Percentiles rank a stretch among this genome's conserved stretches.
Evolutionary conservation across 306 rosid genomes (phyloP).

Genomic region (Chamaecrista fasciculata): DNA sequence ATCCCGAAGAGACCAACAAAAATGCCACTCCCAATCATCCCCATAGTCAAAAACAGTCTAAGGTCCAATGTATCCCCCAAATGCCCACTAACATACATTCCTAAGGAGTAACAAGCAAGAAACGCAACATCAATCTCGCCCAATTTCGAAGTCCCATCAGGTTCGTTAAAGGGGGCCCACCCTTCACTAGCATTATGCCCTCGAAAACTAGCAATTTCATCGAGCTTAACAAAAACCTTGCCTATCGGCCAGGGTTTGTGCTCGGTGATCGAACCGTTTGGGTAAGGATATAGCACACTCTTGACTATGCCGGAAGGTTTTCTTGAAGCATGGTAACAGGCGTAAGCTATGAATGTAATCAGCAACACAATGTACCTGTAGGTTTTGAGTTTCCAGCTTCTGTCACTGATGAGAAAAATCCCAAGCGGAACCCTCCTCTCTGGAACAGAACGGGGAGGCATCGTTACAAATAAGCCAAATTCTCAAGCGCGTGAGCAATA

Average conservation of each 20-base stretch:
- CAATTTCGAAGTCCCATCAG: constrained; percentile 56
- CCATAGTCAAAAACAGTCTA: constrained; percentile 51
- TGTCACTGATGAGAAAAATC: constrained; percentile 46
- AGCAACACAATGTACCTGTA: constrained; percentile 60
- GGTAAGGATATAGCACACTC: constrained; percentile 61
- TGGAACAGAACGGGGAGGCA: constrained; percentile 33
- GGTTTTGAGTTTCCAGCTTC: constrained; percentile 48
- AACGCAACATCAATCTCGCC: constrained; percentile 87
- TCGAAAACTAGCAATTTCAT: neutral
- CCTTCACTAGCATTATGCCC: constrained; percentile 33
- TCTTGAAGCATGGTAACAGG: constrained; percentile 77
- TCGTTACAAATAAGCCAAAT: neutral
- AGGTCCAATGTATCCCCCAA: constrained; percentile 72
- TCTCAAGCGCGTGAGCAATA: too few relatives aligned
- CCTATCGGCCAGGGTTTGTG: constrained; percentile 42
- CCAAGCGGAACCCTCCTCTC: constrained; percentile 58
- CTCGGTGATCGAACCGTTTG: neutral
- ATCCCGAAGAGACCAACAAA: constrained; percentile 67
- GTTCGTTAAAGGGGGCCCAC: constrained; percentile 71
- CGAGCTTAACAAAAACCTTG: constrained; percentile 28
- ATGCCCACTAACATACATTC: constrained; percentile 79
- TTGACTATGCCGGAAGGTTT: constrained; percentile 73
- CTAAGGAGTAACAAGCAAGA: constrained; percentile 60
- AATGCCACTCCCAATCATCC: constrained; percentile 79
- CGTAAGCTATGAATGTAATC: constrained; percentile 65